Conservation (phyloP, 2,329 filamentous ascomycete species). For the Lachnellula subtilissima region DNA sequence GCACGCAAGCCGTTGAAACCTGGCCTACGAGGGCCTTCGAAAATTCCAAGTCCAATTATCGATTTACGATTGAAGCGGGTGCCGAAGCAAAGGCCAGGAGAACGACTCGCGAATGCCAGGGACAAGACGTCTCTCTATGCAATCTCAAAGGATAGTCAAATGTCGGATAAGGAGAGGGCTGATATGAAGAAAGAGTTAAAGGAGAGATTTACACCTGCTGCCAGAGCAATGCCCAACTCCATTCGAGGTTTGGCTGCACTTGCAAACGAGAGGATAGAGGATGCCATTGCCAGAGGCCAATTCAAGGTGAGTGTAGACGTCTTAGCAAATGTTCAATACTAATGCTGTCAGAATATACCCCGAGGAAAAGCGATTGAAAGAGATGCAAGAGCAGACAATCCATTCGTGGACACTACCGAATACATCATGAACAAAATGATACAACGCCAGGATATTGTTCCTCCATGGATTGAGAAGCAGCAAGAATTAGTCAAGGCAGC, state of each 20-base stretch:
- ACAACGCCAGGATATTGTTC: slow-evolving; percentile 89
- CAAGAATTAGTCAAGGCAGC: slow-evolving; percentile 74
- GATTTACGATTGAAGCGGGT: slow-evolving; percentile 47
- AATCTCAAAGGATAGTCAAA: slow-evolving; percentile 43
- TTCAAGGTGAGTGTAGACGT: slow-evolving; percentile 51
- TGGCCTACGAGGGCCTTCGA: slow-evolving; percentile 42
- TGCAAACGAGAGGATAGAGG: slow-evolving; percentile 88
- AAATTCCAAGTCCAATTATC: slow-evolving; percentile 42
- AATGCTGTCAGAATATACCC: slow-evolving; percentile 57
- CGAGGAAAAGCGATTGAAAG: slow-evolving; percentile 74
- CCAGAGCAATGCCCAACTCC: slow-evolving; percentile 68
- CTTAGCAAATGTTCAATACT: neutral
- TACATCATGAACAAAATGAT: slow-evolving; percentile 99
- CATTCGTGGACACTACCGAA: slow-evolving; percentile 93
- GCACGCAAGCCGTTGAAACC: slow-evolving; percentile 64
- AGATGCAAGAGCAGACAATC: slow-evolving; percentile 78
- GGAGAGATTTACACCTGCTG: slow-evolving; percentile 72
- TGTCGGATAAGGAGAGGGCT: slow-evolving; percentile 69
- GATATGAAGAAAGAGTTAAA: slow-evolving; percentile 68
- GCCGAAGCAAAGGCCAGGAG: slow-evolving; percentile 38
- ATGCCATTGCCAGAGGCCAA: slow-evolving; percentile 86
- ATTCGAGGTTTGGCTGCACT: slow-evolving; percentile 74
- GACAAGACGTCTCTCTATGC: slow-evolving; percentile 56
- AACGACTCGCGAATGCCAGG: slow-evolving; percentile 49
- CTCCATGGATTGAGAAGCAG: slow-evolving; percentile 98